Percentiles rank a stretch among this genome's conserved stretches.
phyloP scores from a whole-genome alignment of 257 asterid genomes.

The Leptodermis oblonga region DNA sequence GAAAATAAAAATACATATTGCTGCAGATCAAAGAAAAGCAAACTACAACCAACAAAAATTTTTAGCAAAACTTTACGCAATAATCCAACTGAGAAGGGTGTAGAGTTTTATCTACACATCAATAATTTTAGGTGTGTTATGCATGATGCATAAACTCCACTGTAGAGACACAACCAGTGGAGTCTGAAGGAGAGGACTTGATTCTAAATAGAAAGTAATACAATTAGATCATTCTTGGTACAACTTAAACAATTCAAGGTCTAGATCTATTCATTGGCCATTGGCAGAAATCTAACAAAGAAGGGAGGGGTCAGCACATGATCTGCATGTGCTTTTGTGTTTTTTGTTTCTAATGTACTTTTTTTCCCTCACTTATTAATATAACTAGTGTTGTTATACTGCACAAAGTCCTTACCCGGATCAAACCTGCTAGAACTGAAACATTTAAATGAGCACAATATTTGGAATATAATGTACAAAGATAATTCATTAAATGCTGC shows the following conservation, averaged over 20 bases:
- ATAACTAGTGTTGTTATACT: too few species aligned
- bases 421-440: too few species aligned
- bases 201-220: background rate
- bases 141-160: background rate
- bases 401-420: too few species aligned
- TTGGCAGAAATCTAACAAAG: constrained; percentile 7
- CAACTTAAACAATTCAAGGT: background rate
- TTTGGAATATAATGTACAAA: too few species aligned
- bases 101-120: background rate
- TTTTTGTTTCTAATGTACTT: background rate
- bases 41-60: too few species aligned
- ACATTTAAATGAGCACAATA: too few species aligned
- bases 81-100: background rate
- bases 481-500: too few species aligned
- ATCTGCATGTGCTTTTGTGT: constrained; percentile 30
- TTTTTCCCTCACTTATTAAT: too few species aligned
- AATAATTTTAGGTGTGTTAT: background rate
- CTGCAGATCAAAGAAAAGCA: background rate
- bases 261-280: background rate
- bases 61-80: background rate
- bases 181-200: background rate
- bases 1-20: background rate
- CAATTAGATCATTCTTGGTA: background rate
- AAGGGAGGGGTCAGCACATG: constrained; percentile 22
- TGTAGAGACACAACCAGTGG: background rate